These are phyloP conservation scores for Prunus fruticosa DNA, from an alignment of 306 rosid genomes.

Conservation along the genomic window DNA sequence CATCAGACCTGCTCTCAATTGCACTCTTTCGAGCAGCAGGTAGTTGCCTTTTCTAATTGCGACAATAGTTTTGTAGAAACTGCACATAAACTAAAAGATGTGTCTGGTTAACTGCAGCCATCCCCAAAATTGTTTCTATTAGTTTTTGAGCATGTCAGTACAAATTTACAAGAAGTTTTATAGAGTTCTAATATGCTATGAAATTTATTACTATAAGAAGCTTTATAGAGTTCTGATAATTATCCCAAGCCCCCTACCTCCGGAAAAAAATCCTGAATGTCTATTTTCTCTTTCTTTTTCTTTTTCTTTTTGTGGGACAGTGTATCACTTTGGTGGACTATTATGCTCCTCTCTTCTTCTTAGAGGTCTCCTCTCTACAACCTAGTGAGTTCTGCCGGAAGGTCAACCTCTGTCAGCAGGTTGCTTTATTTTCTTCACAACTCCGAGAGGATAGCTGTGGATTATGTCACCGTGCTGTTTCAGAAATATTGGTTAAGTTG, in stretches of 20 bases:
- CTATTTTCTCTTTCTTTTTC: not conserved
- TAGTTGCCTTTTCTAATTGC: conserved; percentile 13
- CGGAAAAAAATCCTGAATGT: not conserved
- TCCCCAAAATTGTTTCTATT: not conserved
- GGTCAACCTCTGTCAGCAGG: conserved; percentile 56
- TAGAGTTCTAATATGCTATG: not conserved
- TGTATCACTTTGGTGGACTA: conserved; percentile 73
- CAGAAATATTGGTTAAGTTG: conserved; percentile 56
- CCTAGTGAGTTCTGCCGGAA: conserved; percentile 67
- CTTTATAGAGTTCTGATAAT: not conserved
- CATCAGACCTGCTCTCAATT: conserved; percentile 43
- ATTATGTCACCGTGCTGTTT: conserved; percentile 61
- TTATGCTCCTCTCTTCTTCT: conserved; percentile 78
- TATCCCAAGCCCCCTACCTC: not conserved
- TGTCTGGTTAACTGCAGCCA: not conserved
- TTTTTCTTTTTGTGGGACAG: conserved; percentile 34
- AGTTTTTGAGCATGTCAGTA: not conserved
- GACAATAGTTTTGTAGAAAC: not conserved
- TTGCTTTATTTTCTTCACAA: conserved; percentile 44
- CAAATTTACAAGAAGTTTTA: not conserved
- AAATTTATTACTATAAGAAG: not conserved
- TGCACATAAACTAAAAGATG: not conserved
- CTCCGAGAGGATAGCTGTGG: conserved; percentile 64
- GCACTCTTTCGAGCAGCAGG: conserved; percentile 51
- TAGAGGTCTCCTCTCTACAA: conserved; percentile 48